These are phyloP conservation scores for Peronospora destructor DNA, from an alignment of 352 stramenopile genomes.

Conservation along the genomic window DNA sequence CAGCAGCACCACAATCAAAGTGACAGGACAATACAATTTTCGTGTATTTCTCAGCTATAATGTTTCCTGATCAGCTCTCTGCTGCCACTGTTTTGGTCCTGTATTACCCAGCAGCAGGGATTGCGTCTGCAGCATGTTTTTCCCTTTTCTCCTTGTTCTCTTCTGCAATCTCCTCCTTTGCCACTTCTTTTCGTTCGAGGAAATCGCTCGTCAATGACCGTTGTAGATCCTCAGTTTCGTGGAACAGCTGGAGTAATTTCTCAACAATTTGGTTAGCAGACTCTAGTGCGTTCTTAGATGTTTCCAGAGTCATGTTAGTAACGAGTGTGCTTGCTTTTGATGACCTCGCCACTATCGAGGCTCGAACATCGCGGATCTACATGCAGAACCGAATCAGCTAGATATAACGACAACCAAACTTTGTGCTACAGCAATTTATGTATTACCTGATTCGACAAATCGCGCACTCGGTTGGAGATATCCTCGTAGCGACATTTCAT, in stretches of 20 bases:
- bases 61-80: slow-evolving; percentile 10
- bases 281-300: slow-evolving; percentile 48
- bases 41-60: slow-evolving; percentile 13
- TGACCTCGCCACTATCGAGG: slow-evolving; percentile 16
- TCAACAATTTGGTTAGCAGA: slow-evolving; percentile 51
- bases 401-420: not conserved
- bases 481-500: slow-evolving; percentile 65
- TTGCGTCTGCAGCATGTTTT: not conserved
- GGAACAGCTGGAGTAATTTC: slow-evolving; percentile 47
- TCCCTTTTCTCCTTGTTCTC: slow-evolving; percentile 16
- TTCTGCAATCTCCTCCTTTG: slow-evolving; percentile 20
- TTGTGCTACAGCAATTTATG: not conserved
- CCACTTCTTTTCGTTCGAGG: slow-evolving; percentile 23
- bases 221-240: slow-evolving; percentile 42
- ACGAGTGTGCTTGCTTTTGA: slow-evolving; percentile 29
- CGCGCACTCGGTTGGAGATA: slow-evolving; percentile 38
- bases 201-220: slow-evolving; percentile 20
- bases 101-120: slow-evolving; percentile 1
- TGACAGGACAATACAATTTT: slow-evolving; percentile 2
- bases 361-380: slow-evolving; percentile 27
- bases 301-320: slow-evolving; percentile 43
- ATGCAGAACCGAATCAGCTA: slow-evolving; percentile 5
- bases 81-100: slow-evolving; percentile 11
- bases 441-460: slow-evolving; percentile 48
- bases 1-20: not conserved